Evolutionary conservation across 2,329 filamentous ascomycete genomes (phyloP), one percentile per base, ranked within the genome.

Genomic region (Huntiella decipiens): DNA sequence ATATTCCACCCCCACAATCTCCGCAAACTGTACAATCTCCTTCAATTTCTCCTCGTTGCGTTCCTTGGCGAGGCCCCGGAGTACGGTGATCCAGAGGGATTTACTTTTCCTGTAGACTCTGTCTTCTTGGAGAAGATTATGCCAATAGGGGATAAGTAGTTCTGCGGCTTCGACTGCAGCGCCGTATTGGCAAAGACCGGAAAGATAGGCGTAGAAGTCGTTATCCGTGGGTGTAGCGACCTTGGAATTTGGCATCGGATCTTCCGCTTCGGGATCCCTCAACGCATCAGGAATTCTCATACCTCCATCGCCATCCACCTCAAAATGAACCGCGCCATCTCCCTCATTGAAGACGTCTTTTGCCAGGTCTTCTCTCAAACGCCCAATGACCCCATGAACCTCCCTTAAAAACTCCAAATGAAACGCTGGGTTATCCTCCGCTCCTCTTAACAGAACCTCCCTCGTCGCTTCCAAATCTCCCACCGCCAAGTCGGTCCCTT

Each of bases 41-140:
- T 75, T 53, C 47, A 85, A 63, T 57, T 77, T 70, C 47, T 65
- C 51, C 52, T 77, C 67, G 43, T 71, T 67, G 35, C 69, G 66
- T 55, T 84, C 72, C 50, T 61, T 60, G 1, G 73, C 73, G 28
- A 85, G 70, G 0, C 81, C 82, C 15, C 63, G 62, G 17, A 82
- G 57, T 8, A 82, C 62, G 1, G 61, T 56, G 19, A 66, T 58
- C 70, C 70, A 72, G 10, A 64, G 58, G 28, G 57, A 56, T 43
- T 54, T 60, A 35, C 48, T 50, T 3, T 48, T 47, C 11, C 48
- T 46, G 41, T 44, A 48, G 10, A 50, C 38, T 13, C 47, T 43
- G 36, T 44, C 38, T 28, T 52, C 22, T 4, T 40, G 31, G 31
- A 47, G 38, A 6, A 52, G 42, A 10, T 38, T 37, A 5, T 42